Base-by-base conservation (phyloP, 495 filamentous ascomycete species). In the Halenospora varia region DNA sequence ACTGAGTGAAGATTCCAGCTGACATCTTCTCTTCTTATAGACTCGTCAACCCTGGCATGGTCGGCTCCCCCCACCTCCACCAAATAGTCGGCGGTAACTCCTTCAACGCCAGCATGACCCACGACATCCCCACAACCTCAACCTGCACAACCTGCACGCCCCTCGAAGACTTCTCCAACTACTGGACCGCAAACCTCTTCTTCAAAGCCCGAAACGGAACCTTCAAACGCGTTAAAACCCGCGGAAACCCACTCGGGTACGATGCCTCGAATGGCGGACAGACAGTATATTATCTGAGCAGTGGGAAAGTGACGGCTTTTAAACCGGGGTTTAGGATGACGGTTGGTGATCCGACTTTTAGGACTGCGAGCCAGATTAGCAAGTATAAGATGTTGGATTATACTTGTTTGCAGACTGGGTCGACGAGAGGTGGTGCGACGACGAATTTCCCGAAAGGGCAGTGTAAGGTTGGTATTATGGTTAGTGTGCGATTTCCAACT, bases 401-500 rank as follows among this genome's bases (percentile, higher is more conserved):
- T 44, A 71, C 68, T 6, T 71, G 68, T 58, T 52, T 71, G 18
- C 55, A 63, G 29, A 62, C 55, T 11, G 56, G 62, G 52, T 66
- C 52, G 39, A 56, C 39, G 53, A 40, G 53, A 23, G 25, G 17
- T 29, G 50, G 51, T 39, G 64, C 67, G 58, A 73, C 67, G 1
- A 56, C 60, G 2, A 53, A 68, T 57, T 69, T 73, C 60, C 71
- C 71, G 15, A 70, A 29, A 29, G 40, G 42, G 26, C 26, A 66
- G 15, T 73, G 70, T 60, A 53, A 63, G 11, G 71, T 63, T 25
- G 75, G 75, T 13, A 75, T 77, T 59, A 72, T 73, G 62, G 62
- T 71, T 29, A 71, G 61, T 55, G 72, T 75, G 50, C 70, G 68
- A 79, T 96, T 96, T 73, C 91, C 91, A 2, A 88, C 86, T 0